Percentiles rank a stretch among this genome's conserved stretches.
Evolutionary conservation across 169 alveolate genomes (phyloP).

Genomic region (Babesia sp.): DNA sequence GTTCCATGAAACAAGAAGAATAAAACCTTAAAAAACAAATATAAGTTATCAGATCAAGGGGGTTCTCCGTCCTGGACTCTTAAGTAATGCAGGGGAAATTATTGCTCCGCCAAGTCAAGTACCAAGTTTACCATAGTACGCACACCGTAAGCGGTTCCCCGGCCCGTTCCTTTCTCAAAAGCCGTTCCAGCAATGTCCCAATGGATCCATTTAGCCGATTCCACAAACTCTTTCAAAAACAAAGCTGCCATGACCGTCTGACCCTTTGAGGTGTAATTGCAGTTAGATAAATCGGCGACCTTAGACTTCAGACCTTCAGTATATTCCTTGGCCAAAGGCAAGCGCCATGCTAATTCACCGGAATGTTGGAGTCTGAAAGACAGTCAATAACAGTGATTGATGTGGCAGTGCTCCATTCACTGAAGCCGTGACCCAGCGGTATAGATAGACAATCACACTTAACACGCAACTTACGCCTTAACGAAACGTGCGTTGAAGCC

Average conservation of each 20-base stretch:
- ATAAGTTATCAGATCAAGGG: no score
- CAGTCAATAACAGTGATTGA: not conserved
- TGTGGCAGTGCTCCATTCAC: not conserved
- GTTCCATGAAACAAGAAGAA: no score
- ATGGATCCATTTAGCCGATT: conserved; percentile 88
- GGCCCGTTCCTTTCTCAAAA: conserved; percentile 64
- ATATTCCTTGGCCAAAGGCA: conserved; percentile 87
- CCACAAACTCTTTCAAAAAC: conserved; percentile 89
- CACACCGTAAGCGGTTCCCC: conserved; percentile 86
- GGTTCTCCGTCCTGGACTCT: no score
- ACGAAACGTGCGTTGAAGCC: conserved; percentile 24
- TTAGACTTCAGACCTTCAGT: conserved; percentile 77
- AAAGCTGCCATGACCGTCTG: conserved; percentile 90
- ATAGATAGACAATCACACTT: not conserved
- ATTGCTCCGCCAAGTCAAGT: conserved; percentile 13
- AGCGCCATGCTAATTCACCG: conserved; percentile 86
- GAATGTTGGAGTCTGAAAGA: conserved; percentile 60
- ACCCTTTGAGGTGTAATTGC: conserved; percentile 74
- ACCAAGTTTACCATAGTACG: conserved; percentile 69
- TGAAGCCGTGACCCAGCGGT: not conserved
- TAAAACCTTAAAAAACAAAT: no score
- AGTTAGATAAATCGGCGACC: conserved; percentile 88
- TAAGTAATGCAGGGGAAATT: no score
- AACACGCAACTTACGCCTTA: conserved; percentile 36
- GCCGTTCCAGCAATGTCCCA: conserved; percentile 96